These are phyloP conservation scores for Epichloe amarillans DNA, from an alignment of 2,329 filamentous ascomycete species.

Conservation along the genomic window DNA sequence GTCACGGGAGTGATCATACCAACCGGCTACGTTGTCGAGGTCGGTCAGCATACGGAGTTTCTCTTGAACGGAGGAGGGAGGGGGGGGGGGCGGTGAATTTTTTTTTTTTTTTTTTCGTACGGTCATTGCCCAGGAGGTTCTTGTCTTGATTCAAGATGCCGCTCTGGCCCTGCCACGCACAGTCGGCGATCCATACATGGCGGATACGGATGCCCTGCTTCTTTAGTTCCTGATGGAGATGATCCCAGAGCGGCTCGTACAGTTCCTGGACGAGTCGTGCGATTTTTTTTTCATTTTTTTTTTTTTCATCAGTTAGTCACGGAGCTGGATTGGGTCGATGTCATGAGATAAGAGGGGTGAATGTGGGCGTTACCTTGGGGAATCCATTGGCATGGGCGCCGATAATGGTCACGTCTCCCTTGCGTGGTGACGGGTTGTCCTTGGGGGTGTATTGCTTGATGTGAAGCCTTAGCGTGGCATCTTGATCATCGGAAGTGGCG, in stretches of 20 bases:
- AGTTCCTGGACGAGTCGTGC: constrained; percentile 47
- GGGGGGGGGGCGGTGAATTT: too few species aligned
- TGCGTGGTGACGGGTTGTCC: constrained; percentile 51
- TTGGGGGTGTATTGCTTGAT: constrained; percentile 82
- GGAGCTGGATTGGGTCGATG: too few species aligned
- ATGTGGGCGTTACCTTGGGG: constrained; percentile 50
- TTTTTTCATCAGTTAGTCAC: too few species aligned
- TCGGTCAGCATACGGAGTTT: too few species aligned
- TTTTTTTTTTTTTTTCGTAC: constrained; percentile 26
- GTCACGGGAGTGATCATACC: constrained; percentile 77
- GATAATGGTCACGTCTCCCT: constrained; percentile 74
- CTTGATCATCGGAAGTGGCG: constrained; percentile 57
- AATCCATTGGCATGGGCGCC: constrained; percentile 86
- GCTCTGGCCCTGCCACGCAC: constrained; percentile 73
- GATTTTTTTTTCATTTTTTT: too few species aligned
- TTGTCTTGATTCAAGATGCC: constrained; percentile 61
- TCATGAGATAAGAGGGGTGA: too few species aligned
- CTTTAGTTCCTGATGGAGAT: constrained; percentile 49
- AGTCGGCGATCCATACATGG: constrained; percentile 80
- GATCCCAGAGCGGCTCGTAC: constrained; percentile 86
- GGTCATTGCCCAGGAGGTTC: constrained; percentile 60
- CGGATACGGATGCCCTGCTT: constrained; percentile 55
- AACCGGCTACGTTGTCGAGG: constrained; percentile 44
- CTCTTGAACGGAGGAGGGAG: too few species aligned
- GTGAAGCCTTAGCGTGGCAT: constrained; percentile 58